Evolutionary conservation across 495 filamentous ascomycete genomes (phyloP), one percentile per base, ranked within the genome.

Genomic region (Astrocystis sublimbata): DNA sequence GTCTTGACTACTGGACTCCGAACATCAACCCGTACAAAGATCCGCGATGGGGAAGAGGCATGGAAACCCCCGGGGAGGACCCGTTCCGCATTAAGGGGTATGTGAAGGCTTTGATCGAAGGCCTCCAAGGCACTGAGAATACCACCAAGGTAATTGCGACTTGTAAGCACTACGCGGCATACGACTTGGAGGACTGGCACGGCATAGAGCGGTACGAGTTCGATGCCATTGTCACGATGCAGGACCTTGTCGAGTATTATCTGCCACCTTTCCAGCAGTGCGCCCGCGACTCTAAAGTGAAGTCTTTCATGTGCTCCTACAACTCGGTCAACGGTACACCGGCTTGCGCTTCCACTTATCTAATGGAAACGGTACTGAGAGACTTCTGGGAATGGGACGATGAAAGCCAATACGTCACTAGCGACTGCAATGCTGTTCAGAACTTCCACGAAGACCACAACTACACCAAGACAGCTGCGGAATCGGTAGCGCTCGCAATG

Each of bases 1-100:
- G 85, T 1, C 68, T 88, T 2, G 81, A 88, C 64, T 83, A 76
- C 50, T 89, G 85, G 73, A 80, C 85, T 0, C 85, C 86, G 0
- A 87, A 88, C 62, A 88, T 88, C 71, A 89, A 89, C 64, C 75
- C 80, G 0, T 88, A 85, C 75, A 79, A 79, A 7, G 82, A 85
- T 56, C 85, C 85, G 0, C 72, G 84, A 8, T 87, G 85, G 85
- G 85, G 85, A n/a, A 76, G 85, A 17, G 85, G 85, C 0, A 80
- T 77, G 46, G 86, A 89, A 65, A 87, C 86, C 0, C 85, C 86
- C 0, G 85, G 85, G 28, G 86, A 88, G 65, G 86, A 89, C 63
- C 77, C 82, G 0, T 83, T 80, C 67, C 80, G 77, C 59, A 71
- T 88, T 2, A 74, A 75, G 9, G 74, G 77, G 0, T 88, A 87